phyloP scores from a whole-genome alignment of 2,329 filamentous ascomycete species.

The Diplocarpon mali region DNA sequence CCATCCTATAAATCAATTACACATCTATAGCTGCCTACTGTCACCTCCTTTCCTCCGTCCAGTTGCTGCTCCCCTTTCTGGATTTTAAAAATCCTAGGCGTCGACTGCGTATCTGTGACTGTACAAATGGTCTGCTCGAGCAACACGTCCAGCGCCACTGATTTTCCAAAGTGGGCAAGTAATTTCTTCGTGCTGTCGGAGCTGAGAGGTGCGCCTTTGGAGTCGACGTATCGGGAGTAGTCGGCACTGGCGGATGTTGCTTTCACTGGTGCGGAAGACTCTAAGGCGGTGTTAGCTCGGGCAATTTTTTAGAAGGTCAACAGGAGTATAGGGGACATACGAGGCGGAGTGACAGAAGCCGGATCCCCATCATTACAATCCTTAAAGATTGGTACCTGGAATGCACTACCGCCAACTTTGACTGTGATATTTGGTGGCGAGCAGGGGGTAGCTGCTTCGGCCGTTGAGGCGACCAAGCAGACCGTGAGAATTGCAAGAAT shows the following conservation, averaged over 20 bases:
- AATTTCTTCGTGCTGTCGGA: slow-evolving; percentile 3
- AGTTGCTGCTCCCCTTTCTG: no score
- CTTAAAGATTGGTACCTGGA: slow-evolving; percentile 10
- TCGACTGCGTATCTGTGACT: slow-evolving; percentile 4
- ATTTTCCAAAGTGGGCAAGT: slow-evolving; percentile 7
- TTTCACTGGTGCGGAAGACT: background rate
- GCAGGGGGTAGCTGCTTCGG: background rate
- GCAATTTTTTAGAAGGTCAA: background rate
- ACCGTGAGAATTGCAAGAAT: background rate
- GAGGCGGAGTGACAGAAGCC: slow-evolving; percentile 1
- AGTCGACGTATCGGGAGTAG: slow-evolving; percentile 8
- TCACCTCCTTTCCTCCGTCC: no score
- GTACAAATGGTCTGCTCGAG: slow-evolving; percentile 7
- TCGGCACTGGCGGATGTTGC: slow-evolving; percentile 4
- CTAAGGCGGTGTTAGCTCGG: no score
- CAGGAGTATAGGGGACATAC: background rate
- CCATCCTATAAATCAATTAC: no score
- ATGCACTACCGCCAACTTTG: background rate
- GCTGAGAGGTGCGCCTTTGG: slow-evolving; percentile 2
- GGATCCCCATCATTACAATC: slow-evolving; percentile 7
- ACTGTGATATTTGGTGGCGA: no score
- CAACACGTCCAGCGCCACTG: slow-evolving; percentile 1
- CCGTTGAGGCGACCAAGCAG: background rate
- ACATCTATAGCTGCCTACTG: no score
- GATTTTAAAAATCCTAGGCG: no score